These are phyloP conservation scores for Cladorrhinum sp. DNA, from an alignment of 2,329 filamentous ascomycete species.

Conservation along the genomic window DNA sequence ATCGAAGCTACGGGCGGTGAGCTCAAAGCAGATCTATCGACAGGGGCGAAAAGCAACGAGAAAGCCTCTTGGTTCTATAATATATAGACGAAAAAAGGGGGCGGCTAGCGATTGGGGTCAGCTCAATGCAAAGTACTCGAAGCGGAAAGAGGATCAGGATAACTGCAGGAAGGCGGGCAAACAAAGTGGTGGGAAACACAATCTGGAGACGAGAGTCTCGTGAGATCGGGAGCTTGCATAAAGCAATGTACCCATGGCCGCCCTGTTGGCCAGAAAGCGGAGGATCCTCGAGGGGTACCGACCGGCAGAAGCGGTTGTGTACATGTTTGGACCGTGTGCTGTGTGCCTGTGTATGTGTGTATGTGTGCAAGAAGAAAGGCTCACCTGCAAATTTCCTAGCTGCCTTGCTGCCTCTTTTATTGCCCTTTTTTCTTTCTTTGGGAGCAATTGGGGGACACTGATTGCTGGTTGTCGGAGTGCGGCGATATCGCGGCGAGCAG, in stretches of 20 bases:
- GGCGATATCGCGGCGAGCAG: neutral
- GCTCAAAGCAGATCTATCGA: neutral
- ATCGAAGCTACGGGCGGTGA: neutral
- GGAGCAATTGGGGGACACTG: neutral
- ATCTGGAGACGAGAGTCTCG: slow-evolving; percentile 25
- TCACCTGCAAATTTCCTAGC: slow-evolving; percentile 20
- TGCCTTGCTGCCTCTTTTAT: neutral
- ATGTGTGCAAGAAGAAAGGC: slow-evolving; percentile 4
- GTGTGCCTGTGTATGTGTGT: neutral
- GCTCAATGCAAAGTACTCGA: slow-evolving; percentile 16
- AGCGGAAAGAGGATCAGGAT: slow-evolving; percentile 8
- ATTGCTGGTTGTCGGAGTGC: neutral
- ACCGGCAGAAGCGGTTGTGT: slow-evolving; percentile 7
- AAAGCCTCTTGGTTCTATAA: neutral
- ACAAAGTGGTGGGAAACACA: slow-evolving; percentile 24
- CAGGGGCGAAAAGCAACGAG: neutral
- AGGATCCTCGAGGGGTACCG: slow-evolving; percentile 1
- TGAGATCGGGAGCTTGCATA: slow-evolving; percentile 28
- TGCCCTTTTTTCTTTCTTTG: too few relatives aligned
- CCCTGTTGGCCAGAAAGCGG: slow-evolving; percentile 13
- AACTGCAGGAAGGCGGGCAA: slow-evolving; percentile 17
- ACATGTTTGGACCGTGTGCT: slow-evolving; percentile 11
- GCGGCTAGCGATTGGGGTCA: slow-evolving; percentile 12
- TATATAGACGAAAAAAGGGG: slow-evolving; percentile 10
- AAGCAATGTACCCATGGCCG: slow-evolving; percentile 23